A percentile compares a stretch with the other conserved stretches of the same genome.
Evolutionary conservation across 371 early-diverging fungal genomes (phyloP).

Genomic region (Coemansia linderi): DNA sequence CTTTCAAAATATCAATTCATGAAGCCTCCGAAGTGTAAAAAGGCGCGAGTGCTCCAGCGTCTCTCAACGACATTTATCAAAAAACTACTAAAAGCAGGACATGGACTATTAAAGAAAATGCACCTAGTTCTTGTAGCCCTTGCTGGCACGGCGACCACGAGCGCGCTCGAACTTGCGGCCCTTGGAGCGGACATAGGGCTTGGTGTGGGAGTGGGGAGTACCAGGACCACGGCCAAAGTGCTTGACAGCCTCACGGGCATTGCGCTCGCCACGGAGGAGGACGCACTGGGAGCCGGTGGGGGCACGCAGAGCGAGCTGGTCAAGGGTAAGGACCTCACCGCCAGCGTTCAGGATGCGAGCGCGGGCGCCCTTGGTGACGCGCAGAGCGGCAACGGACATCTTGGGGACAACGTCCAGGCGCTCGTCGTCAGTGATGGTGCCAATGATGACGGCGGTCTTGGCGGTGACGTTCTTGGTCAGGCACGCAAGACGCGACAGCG

Average conservation of each 20-base stretch:
- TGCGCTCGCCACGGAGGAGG: slow-evolving; percentile 89
- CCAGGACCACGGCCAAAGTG: slow-evolving; percentile 88
- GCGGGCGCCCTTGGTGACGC: slow-evolving; percentile 92
- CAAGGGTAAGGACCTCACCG: slow-evolving; percentile 96
- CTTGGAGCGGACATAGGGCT: slow-evolving; percentile 97
- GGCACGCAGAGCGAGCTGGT: slow-evolving; percentile 96
- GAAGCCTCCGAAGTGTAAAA: neutral
- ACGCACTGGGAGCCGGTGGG: slow-evolving; percentile 96
- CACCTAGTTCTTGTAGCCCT: slow-evolving; percentile 57
- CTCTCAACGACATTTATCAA: slow-evolving; percentile 8
- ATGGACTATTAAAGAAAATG: neutral
- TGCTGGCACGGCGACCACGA: slow-evolving; percentile 94
- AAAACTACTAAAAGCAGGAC: slow-evolving; percentile 2
- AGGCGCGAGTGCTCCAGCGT: neutral
- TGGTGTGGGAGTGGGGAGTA: slow-evolving; percentile 80
- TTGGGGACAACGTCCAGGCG: slow-evolving; percentile 94
- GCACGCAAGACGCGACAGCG: slow-evolving; percentile 81
- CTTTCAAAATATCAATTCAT: neutral
- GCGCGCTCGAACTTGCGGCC: slow-evolving; percentile 99
- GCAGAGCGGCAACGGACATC: slow-evolving; percentile 93
- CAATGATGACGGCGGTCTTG: slow-evolving; percentile 92
- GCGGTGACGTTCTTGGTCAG: slow-evolving; percentile 63
- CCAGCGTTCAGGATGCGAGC: slow-evolving; percentile 97
- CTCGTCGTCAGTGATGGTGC: slow-evolving; percentile 95
- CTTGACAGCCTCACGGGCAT: slow-evolving; percentile 92